Evolutionary conservation across 805 yeast genomes (phyloP).

Genomic region (Candida pini): DNA sequence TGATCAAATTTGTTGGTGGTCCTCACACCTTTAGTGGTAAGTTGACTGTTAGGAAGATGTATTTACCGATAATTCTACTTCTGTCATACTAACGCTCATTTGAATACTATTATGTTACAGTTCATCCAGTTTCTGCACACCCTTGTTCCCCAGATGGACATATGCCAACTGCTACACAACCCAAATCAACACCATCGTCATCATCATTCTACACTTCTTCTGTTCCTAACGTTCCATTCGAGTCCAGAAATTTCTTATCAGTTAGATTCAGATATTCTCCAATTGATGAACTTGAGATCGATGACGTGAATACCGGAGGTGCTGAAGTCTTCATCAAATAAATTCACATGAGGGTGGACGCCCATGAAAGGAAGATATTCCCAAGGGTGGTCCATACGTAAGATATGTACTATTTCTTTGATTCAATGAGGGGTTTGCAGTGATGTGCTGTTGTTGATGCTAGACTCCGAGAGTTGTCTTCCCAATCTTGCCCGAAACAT

Average conservation of each 20-base stretch:
- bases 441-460: no score
- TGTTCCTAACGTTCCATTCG: constrained; percentile 22
- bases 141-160: constrained; percentile 35
- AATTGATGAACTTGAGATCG: constrained; percentile 66
- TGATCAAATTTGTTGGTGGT: constrained; percentile 85
- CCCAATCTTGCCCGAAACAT: no score
- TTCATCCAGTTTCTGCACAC: constrained; percentile 24
- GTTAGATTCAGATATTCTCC: constrained; percentile 62
- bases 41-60: no score
- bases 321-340: constrained; percentile 51
- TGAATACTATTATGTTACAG: no score
- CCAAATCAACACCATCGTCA: constrained; percentile 3
- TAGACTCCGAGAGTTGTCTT: no score
- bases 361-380: no score
- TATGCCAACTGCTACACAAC: constrained; percentile 15
- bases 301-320: constrained; percentile 77
- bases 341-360: no score
- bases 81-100: background rate
- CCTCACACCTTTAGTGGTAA: constrained; percentile 51
- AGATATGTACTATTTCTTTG: no score
- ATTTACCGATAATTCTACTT: background rate
- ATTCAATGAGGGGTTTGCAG: no score
- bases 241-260: constrained; percentile 64
- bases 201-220: constrained; percentile 4
- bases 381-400: no score